Evolutionary conservation across 441 rosid genomes (phyloP).

Genomic region (Corymbia calophylla): DNA sequence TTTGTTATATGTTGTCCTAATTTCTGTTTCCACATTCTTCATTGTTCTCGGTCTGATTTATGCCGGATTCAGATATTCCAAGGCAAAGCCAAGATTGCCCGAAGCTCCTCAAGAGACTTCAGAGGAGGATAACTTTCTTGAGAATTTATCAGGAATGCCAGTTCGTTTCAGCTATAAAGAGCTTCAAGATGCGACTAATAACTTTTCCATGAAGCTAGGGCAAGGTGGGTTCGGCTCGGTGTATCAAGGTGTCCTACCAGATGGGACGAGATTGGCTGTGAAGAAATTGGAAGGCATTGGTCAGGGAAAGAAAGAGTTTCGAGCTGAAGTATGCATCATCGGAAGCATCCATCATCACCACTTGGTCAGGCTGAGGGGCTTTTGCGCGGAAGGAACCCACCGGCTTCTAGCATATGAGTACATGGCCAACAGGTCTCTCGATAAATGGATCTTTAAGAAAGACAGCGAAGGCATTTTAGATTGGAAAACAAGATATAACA

Average conservation of each 20-base stretch:
- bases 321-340: conserved; percentile 90
- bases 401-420: conserved; percentile 85
- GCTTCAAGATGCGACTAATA: conserved; percentile 71
- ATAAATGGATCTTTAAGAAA: conserved; percentile 79
- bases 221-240: conserved; percentile 97
- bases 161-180: conserved; percentile 64
- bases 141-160: conserved; percentile 73
- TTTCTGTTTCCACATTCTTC: conserved; percentile 38
- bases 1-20: conserved; percentile 45
- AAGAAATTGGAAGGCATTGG: conserved; percentile 93
- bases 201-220: conserved; percentile 78
- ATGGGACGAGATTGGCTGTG: conserved; percentile 79
- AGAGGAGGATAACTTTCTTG: conserved; percentile 78
- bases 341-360: conserved; percentile 94
- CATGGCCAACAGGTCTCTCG: conserved; percentile 79
- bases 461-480: conserved; percentile 39
- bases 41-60: conserved; percentile 42
- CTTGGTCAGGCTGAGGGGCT: conserved; percentile 77
- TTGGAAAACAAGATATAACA: conserved; percentile 77
- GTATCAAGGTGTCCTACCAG: conserved; percentile 68
- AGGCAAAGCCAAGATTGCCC: conserved; percentile 20
- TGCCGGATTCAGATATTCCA: conserved; percentile 35
- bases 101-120: conserved; percentile 40
- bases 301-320: conserved; percentile 92
- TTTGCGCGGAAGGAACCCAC: conserved; percentile 83